Conservation (phyloP, 2,329 filamentous ascomycete species). For the Helminthosporium solani region DNA sequence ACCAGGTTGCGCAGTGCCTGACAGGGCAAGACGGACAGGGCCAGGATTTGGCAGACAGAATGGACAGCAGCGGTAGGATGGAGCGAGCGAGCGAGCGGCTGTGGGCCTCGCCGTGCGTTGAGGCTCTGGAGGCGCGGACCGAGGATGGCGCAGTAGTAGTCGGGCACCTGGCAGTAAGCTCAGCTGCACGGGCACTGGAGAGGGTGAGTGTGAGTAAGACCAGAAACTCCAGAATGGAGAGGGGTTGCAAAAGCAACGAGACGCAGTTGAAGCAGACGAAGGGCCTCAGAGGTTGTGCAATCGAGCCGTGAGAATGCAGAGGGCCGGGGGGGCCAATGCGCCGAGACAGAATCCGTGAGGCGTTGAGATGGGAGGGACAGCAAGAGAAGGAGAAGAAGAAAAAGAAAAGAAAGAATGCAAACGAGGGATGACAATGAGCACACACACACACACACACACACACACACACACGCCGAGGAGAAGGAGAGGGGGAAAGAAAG, state of each 20-base stretch:
- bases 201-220: constrained; percentile 11
- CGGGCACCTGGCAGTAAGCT: constrained; percentile 32
- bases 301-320: constrained; percentile 34
- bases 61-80: constrained; percentile 13
- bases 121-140: constrained; percentile 23
- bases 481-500: constrained; percentile 8
- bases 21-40: constrained; percentile 10
- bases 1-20: constrained; percentile 38
- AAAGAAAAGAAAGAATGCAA: constrained; percentile 21
- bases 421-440: constrained; percentile 17
- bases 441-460: too few species aligned
- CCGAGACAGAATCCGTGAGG: constrained; percentile 39
- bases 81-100: constrained; percentile 20
- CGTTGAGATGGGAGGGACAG: constrained; percentile 17
- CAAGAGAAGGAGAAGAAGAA: constrained; percentile 15
- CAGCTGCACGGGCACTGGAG: constrained; percentile 11
- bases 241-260: constrained; percentile 21
- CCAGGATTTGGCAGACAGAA: constrained; percentile 21
- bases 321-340: constrained; percentile 36
- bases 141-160: constrained; percentile 30
- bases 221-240: constrained; percentile 27
- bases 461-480: too few species aligned
- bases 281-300: constrained; percentile 33
- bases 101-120: constrained; percentile 24
- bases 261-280: constrained; percentile 20